These are phyloP conservation scores for Prunus yedoensis DNA, from an alignment of 331 rosid genomes.

Conservation along the genomic window DNA sequence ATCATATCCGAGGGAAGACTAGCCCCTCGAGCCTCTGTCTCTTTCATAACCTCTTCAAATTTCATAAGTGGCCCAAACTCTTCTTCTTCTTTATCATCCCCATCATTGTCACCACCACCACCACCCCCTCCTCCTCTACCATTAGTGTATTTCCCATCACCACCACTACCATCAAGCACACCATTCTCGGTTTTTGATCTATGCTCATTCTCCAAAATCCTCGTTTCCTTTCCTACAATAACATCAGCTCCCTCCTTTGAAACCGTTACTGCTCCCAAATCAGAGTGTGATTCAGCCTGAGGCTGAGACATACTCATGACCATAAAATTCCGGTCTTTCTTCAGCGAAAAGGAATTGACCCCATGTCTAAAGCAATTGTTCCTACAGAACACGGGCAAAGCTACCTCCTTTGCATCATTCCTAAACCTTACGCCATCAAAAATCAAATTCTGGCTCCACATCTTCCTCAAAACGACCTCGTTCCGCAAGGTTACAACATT, in stretches of 20 bases:
- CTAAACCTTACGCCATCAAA: constrained; percentile 21
- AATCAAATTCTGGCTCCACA: constrained; percentile 11
- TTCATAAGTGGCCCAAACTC: constrained; percentile 84
- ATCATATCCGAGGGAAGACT: constrained; percentile 73
- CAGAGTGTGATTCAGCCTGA: constrained; percentile 17
- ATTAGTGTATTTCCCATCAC: constrained; percentile 18
- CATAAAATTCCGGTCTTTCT: constrained; percentile 16
- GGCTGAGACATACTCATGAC: constrained; percentile 24
- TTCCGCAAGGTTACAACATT: constrained; percentile 21
- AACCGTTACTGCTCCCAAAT: constrained; percentile 15
- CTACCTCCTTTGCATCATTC: constrained; percentile 26
- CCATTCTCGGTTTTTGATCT: constrained; percentile 11
- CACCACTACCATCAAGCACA: constrained; percentile 35
- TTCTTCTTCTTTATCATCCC: constrained; percentile 44
- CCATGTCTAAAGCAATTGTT: constrained; percentile 19
- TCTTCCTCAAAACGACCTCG: constrained; percentile 34
- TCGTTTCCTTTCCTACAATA: constrained; percentile 18
- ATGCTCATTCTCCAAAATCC: constrained; percentile 15
- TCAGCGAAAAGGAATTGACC: not conserved
- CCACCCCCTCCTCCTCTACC: constrained; percentile 40
- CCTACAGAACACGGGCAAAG: constrained; percentile 14
- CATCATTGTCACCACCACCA: constrained; percentile 24
- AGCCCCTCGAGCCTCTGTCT: constrained; percentile 62
- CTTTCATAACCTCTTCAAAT: constrained; percentile 70
- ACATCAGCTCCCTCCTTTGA: constrained; percentile 14